A percentile compares a stretch with the other conserved stretches of the same genome.
These are phyloP conservation scores for Acarospora socialis DNA, from an alignment of 2,329 filamentous ascomycete genomes.

Conservation along the genomic window DNA sequence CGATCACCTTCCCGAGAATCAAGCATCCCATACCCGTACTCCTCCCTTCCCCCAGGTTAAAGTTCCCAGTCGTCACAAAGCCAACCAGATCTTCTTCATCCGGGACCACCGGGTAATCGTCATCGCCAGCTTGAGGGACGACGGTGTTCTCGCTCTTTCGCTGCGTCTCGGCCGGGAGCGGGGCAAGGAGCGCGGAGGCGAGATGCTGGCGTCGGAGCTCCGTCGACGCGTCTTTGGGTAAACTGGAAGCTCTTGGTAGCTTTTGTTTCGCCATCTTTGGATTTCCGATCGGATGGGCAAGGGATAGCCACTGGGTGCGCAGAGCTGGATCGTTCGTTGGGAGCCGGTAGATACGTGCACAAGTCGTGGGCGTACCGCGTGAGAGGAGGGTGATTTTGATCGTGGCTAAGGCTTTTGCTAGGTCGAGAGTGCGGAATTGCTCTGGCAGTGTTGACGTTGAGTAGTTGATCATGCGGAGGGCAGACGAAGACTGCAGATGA, in stretches of 20 bases:
- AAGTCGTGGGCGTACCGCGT: constrained; percentile 55
- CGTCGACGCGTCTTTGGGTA: constrained; percentile 10
- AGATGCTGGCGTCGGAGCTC: constrained; percentile 12
- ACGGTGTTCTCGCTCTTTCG: constrained; percentile 24
- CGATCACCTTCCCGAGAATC: constrained; percentile 40
- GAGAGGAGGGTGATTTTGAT: constrained; percentile 52
- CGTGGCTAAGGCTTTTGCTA: constrained; percentile 35
- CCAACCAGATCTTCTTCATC: constrained; percentile 64
- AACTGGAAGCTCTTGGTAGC: too few species aligned
- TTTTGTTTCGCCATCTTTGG: constrained; percentile 14
- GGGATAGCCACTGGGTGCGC: constrained; percentile 57
- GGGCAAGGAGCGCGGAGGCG: constrained; percentile 14
- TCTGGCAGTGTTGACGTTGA: constrained; percentile 10
- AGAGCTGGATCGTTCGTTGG: constrained; percentile 43
- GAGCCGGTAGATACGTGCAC: constrained; percentile 76
- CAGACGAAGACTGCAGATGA: constrained; percentile 27
- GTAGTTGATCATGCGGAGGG: constrained; percentile 23
- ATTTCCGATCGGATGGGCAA: constrained; percentile 24
- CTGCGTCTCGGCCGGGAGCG: constrained; percentile 22
- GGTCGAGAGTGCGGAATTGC: constrained; percentile 11
- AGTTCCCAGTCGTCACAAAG: constrained; percentile 79
- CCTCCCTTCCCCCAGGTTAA: constrained; percentile 60
- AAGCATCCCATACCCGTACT: constrained; percentile 64
- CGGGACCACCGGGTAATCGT: constrained; percentile 53
- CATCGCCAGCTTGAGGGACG: constrained; percentile 13